Percentiles rank a stretch among this genome's conserved stretches.
These are phyloP conservation scores for Eruca vesicaria DNA, from an alignment of 441 rosid species.

Conservation along the genomic window DNA sequence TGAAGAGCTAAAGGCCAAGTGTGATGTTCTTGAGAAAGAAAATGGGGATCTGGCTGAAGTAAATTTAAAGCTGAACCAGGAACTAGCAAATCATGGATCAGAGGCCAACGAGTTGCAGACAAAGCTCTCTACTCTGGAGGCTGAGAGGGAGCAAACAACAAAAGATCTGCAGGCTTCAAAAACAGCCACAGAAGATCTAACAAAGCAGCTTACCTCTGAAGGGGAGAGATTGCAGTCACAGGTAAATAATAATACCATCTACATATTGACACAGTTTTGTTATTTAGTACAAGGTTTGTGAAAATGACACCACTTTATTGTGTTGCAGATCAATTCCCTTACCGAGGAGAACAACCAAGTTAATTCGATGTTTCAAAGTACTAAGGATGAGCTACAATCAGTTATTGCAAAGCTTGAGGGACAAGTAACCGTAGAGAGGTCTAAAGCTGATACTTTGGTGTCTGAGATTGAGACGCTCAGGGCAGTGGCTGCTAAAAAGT, in stretches of 20 bases:
- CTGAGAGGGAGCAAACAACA: constrained; percentile 58
- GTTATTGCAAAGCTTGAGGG: constrained; percentile 61
- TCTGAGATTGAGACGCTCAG: constrained; percentile 58
- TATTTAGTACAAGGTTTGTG: constrained; percentile 18
- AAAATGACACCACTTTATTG: constrained; percentile 1
- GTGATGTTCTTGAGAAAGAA: constrained; percentile 61
- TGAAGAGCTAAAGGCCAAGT: constrained; percentile 62
- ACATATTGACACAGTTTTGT: neutral
- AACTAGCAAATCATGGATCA: constrained; percentile 64
- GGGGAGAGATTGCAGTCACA: constrained; percentile 67
- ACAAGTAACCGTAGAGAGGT: constrained; percentile 54
- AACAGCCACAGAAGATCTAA: constrained; percentile 58
- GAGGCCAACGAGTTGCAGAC: constrained; percentile 55
- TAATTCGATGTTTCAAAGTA: constrained; percentile 54
- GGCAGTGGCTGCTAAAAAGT: constrained; percentile 54
- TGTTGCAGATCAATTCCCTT: constrained; percentile 62
- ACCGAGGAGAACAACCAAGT: constrained; percentile 75
- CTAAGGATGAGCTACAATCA: constrained; percentile 76
- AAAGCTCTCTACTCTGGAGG: constrained; percentile 46
- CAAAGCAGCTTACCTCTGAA: constrained; percentile 60
- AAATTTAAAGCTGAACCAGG: constrained; percentile 71
- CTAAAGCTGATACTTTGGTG: constrained; percentile 48
- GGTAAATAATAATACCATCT: constrained; percentile 58
- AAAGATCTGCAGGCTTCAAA: constrained; percentile 64
- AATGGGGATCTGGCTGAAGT: constrained; percentile 71